A percentile compares a stretch with the other conserved stretches of the same genome.
Conservation (phyloP, 768 basidiomycete species). For the Tylopilus felleus region DNA sequence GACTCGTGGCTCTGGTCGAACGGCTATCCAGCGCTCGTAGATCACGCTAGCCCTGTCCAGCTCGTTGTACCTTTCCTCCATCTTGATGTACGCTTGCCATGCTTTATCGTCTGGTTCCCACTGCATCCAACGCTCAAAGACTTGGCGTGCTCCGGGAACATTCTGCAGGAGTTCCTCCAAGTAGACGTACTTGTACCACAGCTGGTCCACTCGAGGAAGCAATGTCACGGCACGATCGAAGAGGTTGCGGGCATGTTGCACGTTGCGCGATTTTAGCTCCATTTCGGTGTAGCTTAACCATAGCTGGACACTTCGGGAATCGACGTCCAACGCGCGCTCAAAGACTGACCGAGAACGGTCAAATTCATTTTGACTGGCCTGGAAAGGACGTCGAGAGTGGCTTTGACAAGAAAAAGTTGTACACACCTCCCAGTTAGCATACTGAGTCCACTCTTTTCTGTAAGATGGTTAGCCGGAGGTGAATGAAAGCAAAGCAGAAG, state of each 20-base stretch:
- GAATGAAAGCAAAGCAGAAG: background rate
- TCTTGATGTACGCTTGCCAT: conserved; percentile 99
- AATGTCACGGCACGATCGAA: conserved; percentile 97
- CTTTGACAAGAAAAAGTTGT: background rate
- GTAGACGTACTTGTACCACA: conserved; percentile 99
- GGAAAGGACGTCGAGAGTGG: conserved; percentile 5
- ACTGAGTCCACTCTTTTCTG: conserved; percentile 86
- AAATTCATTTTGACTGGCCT: conserved; percentile 96
- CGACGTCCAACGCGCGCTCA: conserved; percentile 95
- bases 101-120: conserved; percentile 99
- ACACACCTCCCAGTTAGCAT: conserved; percentile 80
- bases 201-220: conserved; percentile 91
- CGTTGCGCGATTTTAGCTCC: conserved; percentile 97
- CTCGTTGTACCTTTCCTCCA: conserved; percentile 92
- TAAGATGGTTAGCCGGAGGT: background rate
- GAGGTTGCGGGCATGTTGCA: conserved; percentile 94
- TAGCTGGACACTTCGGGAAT: conserved; percentile 82
- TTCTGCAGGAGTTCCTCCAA: conserved; percentile 96
- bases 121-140: conserved; percentile 99
- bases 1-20: conserved; percentile 72
- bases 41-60: conserved; percentile 87
- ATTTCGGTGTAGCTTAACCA: conserved; percentile 96
- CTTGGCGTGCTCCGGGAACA: conserved; percentile 92
- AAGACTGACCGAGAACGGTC: conserved; percentile 93
- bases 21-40: conserved; percentile 87